These are phyloP conservation scores for Ogataea parapolymorpha DNA, from an alignment of 805 yeast species.

Conservation along the genomic window DNA sequence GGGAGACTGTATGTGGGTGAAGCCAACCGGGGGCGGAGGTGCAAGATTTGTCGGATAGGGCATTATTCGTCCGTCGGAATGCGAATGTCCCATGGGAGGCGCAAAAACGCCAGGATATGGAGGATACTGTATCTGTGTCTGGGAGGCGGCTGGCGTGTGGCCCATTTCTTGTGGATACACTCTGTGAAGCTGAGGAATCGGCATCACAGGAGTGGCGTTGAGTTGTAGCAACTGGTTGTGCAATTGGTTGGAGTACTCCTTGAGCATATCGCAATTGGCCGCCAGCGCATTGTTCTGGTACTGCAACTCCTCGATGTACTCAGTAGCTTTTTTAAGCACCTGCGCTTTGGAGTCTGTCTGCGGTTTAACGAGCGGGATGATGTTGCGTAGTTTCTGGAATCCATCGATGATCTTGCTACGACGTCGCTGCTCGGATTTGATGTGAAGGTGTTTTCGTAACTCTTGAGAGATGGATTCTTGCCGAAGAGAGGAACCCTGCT, in stretches of 20 bases:
- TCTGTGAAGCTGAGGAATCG: slow-evolving; percentile 13
- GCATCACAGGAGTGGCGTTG: slow-evolving; percentile 13
- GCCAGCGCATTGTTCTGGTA: slow-evolving; percentile 25
- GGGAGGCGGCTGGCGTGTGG: slow-evolving; percentile 3
- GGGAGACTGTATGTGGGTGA: slow-evolving; percentile 1
- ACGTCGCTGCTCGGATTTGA: slow-evolving; percentile 44
- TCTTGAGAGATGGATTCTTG: slow-evolving; percentile 19
- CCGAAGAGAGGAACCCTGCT: neutral
- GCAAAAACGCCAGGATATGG: slow-evolving; percentile 11
- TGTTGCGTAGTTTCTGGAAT: slow-evolving; percentile 35
- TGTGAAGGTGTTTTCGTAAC: slow-evolving; percentile 37
- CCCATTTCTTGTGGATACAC: neutral
- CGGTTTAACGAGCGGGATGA: slow-evolving; percentile 40
- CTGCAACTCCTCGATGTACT: slow-evolving; percentile 39
- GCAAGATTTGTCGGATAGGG: slow-evolving; percentile 1
- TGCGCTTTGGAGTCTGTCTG: slow-evolving; percentile 45
- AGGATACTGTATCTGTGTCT: slow-evolving; percentile 7
- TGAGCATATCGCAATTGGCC: slow-evolving; percentile 18
- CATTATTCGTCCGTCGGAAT: neutral
- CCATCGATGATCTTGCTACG: slow-evolving; percentile 46
- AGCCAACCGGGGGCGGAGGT: slow-evolving; percentile 1
- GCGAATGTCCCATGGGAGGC: slow-evolving; percentile 4
- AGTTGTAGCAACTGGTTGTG: slow-evolving; percentile 16
- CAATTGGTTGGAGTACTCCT: slow-evolving; percentile 20
- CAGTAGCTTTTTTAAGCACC: slow-evolving; percentile 40